Conservation (phyloP, 208 protist species). For the Naegleria gruberi region DNA sequence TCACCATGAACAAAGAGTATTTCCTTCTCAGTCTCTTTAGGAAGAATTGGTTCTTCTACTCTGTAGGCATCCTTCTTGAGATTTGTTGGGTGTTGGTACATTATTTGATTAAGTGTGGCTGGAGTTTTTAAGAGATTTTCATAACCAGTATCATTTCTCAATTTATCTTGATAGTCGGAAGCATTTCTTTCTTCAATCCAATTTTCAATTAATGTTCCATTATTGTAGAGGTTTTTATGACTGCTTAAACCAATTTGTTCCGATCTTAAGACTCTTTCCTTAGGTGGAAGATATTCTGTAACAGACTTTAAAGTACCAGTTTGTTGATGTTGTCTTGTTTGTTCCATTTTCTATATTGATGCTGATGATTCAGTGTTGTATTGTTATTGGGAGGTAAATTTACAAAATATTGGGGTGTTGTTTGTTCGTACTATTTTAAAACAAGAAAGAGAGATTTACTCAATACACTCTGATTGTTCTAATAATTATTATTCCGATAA, state of each 20-base stretch:
- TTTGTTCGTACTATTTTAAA: too few species aligned
- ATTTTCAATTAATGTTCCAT: constrained; percentile 64
- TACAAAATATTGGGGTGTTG: too few species aligned
- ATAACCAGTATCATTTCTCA: not conserved
- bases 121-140: not conserved
- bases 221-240: constrained; percentile 68
- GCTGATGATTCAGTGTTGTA: too few species aligned
- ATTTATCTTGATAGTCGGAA: constrained; percentile 37
- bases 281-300: constrained; percentile 26
- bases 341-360: too few species aligned
- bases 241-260: constrained; percentile 37
- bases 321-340: not conserved
- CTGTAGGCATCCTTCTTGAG: constrained; percentile 41
- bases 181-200: constrained; percentile 66
- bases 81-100: constrained; percentile 42
- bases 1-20: constrained; percentile 69
- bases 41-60: constrained; percentile 52
- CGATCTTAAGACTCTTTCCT: constrained; percentile 14
- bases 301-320: not conserved
- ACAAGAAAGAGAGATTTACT: too few species aligned
- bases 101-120: constrained; percentile 45
- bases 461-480: too few species aligned
- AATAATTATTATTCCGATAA: too few species aligned
- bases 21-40: constrained; percentile 51
- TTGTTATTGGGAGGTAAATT: too few species aligned